Conservation (phyloP, 2,329 filamentous ascomycete species). For the Fusarium acutatum region DNA sequence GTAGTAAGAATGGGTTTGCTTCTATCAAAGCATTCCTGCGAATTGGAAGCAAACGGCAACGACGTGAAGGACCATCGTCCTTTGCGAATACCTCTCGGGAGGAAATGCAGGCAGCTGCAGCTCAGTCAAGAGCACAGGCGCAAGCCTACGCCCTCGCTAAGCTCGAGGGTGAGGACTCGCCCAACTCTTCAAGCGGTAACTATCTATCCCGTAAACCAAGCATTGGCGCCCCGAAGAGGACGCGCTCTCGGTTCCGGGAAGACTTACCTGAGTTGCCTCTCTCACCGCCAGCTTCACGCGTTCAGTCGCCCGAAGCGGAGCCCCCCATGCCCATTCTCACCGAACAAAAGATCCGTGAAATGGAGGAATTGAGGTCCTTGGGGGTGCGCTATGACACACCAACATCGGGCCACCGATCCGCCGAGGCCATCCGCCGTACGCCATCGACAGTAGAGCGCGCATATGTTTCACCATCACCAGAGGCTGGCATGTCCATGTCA, state of each 20-base stretch:
- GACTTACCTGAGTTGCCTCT: constrained; percentile 87
- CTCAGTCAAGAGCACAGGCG: constrained; percentile 41
- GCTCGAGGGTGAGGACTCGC: constrained; percentile 46
- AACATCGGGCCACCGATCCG: constrained; percentile 54
- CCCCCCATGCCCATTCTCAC: constrained; percentile 47
- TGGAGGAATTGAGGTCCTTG: constrained; percentile 40
- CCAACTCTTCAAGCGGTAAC: constrained; percentile 27
- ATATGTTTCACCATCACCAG: constrained; percentile 55
- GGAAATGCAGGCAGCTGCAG: constrained; percentile 68
- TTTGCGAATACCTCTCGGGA: constrained; percentile 93
- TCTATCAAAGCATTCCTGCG: constrained; percentile 81
- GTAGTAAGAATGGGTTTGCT: constrained; percentile 52
- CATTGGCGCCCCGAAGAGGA: constrained; percentile 72
- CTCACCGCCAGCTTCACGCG: constrained; percentile 83
- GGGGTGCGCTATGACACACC: constrained; percentile 55
- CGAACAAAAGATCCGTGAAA: constrained; percentile 39
- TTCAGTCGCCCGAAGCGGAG: constrained; percentile 79
- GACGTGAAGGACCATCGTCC: constrained; percentile 71
- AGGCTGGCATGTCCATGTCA: constrained; percentile 79
- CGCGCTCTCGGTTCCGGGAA: constrained; percentile 90
- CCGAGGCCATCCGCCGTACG: constrained; percentile 40
- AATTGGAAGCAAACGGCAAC: constrained; percentile 68
- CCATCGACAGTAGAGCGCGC: constrained; percentile 38
- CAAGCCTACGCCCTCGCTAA: constrained; percentile 48
- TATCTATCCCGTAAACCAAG: constrained; percentile 48